Percentiles rank a stretch among this genome's conserved stretches.
Evolutionary conservation across 2,329 filamentous ascomycete species (phyloP).

Genomic region (Epichloe sibirici): DNA sequence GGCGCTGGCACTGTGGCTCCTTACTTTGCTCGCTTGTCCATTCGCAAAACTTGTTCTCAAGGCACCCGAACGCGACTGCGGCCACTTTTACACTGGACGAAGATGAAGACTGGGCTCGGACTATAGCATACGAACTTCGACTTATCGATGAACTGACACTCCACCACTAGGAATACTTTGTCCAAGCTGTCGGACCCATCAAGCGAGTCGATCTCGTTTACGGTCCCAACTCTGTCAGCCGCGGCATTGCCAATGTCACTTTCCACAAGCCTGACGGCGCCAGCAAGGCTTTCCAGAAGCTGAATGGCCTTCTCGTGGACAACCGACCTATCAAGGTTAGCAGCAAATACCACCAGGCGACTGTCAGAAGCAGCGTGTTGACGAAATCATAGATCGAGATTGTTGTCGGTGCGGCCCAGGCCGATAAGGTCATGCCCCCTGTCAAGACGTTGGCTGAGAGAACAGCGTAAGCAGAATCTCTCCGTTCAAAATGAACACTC

Average conservation of each 20-base stretch:
- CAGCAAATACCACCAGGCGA: background rate
- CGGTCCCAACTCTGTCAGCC: conserved; percentile 81
- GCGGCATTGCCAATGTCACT: conserved; percentile 80
- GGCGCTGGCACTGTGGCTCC: conserved; percentile 3
- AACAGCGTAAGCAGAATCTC: conserved; percentile 43
- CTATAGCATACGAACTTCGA: conserved; percentile 9
- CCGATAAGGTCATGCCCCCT: conserved; percentile 52
- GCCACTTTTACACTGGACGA: conserved; percentile 12
- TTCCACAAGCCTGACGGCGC: conserved; percentile 76
- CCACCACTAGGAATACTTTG: conserved; percentile 85
- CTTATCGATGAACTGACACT: conserved; percentile 52
- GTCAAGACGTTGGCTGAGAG: conserved; percentile 70
- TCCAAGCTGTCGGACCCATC: conserved; percentile 74
- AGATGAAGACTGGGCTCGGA: conserved; percentile 19
- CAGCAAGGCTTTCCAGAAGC: conserved; percentile 66
- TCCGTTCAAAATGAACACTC: background rate
- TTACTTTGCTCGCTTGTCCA: conserved; percentile 8
- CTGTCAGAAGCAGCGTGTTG: conserved; percentile 8
- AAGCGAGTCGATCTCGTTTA: conserved; percentile 89
- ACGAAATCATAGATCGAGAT: conserved; percentile 62
- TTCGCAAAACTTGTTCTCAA: background rate
- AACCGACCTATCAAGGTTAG: conserved; percentile 75
- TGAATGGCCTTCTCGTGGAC: conserved; percentile 87
- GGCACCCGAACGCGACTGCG: conserved; percentile 2
- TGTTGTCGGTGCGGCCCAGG: conserved; percentile 65